phyloP scores from a whole-genome alignment of 2,329 filamentous ascomycete species.

The Ampelomyces quisqualis region DNA sequence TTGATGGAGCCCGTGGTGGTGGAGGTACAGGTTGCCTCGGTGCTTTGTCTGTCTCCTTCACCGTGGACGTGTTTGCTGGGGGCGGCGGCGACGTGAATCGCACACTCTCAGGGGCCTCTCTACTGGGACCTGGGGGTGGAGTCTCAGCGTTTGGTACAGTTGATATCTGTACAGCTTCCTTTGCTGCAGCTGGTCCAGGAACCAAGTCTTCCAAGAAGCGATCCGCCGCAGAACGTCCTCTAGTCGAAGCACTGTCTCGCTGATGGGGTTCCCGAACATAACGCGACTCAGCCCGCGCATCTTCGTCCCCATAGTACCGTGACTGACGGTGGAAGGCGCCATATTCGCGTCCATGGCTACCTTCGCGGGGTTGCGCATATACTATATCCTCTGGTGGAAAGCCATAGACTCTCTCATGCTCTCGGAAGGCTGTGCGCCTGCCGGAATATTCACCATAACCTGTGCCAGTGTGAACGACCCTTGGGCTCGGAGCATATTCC shows the following conservation, averaged over 20 bases:
- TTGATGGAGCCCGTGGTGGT: constrained; percentile 29
- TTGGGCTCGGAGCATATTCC: constrained; percentile 33
- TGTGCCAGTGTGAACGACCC: constrained; percentile 29
- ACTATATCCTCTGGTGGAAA: constrained; percentile 26
- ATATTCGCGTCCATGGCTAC: constrained; percentile 30
- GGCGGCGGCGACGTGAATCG: constrained; percentile 34
- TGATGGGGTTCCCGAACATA: constrained; percentile 23
- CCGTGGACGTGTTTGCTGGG: constrained; percentile 14
- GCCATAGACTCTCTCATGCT: constrained; percentile 34
- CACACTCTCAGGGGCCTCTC: constrained; percentile 31
- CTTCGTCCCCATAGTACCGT: constrained; percentile 32
- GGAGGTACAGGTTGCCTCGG: constrained; percentile 19
- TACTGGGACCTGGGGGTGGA: constrained; percentile 16
- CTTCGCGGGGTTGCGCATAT: constrained; percentile 34
- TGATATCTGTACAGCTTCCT: constrained; percentile 16
- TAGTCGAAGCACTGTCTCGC: constrained; percentile 23
- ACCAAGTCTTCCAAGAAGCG: constrained; percentile 40
- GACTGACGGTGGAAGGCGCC: constrained; percentile 28
- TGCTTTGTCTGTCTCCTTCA: constrained; percentile 18
- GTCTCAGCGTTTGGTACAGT: constrained; percentile 15
- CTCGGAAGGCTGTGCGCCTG: constrained; percentile 35
- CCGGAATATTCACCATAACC: constrained; percentile 35
- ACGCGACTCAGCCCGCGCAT: constrained; percentile 24
- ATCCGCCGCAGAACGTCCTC: constrained; percentile 36
- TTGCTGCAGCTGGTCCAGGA: constrained; percentile 19